These are phyloP conservation scores for Hippophae tibetana DNA, from an alignment of 306 rosid species.

Conservation along the genomic window DNA sequence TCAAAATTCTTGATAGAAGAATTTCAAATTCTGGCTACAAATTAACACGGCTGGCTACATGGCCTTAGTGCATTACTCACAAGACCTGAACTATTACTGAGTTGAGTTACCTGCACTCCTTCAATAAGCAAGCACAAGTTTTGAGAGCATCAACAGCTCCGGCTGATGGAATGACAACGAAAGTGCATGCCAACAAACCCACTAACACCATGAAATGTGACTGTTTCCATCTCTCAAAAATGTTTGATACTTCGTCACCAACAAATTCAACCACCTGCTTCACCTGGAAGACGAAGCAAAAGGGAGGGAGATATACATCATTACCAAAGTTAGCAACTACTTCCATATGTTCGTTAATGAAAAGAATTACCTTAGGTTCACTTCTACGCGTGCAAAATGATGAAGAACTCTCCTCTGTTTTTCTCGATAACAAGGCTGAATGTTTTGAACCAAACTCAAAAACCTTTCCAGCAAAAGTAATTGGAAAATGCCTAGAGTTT, in stretches of 20 bases:
- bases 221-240: constrained; percentile 43
- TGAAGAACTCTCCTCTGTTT: constrained; percentile 22
- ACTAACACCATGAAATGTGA: constrained; percentile 32
- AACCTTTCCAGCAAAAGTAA: constrained; percentile 21
- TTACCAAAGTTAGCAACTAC: neutral
- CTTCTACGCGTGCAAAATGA: constrained; percentile 13
- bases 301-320: neutral
- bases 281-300: constrained; percentile 17
- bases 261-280: constrained; percentile 19
- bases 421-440: constrained; percentile 20
- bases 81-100: neutral
- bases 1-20: no score
- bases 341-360: constrained; percentile 8
- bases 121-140: constrained; percentile 86
- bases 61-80: neutral
- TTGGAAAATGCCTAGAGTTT: constrained; percentile 27
- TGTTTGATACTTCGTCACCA: constrained; percentile 19
- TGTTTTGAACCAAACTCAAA: constrained; percentile 23
- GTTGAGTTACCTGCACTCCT: constrained; percentile 74
- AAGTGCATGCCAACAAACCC: constrained; percentile 40
- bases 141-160: constrained; percentile 85
- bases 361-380: constrained; percentile 32
- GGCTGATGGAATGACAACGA: constrained; percentile 66
- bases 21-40: neutral
- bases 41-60: neutral